Percentiles rank a stretch among this genome's conserved stretches.
phyloP scores from a whole-genome alignment of 768 basidiomycete genomes.

The Russula vinacea region DNA sequence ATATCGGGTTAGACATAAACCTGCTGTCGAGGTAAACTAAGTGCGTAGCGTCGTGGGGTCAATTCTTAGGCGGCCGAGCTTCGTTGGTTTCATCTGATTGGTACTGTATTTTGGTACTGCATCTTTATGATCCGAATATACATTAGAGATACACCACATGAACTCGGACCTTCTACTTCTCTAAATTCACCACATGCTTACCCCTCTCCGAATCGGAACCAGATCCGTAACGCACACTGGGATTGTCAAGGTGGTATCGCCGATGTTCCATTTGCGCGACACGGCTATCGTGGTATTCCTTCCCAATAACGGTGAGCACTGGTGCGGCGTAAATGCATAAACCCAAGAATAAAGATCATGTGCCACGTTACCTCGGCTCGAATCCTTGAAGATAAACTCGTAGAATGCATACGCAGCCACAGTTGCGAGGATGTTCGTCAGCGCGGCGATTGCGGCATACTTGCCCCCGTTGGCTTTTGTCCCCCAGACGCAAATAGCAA shows the following conservation, averaged over 20 bases:
- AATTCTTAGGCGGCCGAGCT: background rate
- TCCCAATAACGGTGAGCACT: slow-evolving; percentile 23
- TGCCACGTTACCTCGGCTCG: slow-evolving; percentile 31
- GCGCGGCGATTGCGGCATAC: slow-evolving; percentile 37
- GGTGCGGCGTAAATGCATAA: background rate
- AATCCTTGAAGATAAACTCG: slow-evolving; percentile 34
- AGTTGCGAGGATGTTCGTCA: slow-evolving; percentile 36
- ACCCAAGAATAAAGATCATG: background rate
- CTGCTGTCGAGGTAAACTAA: background rate
- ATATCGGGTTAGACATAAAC: background rate
- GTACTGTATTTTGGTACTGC: background rate
- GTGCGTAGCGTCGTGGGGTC: background rate
- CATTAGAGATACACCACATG: too few relatives aligned
- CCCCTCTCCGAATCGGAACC: slow-evolving; percentile 17
- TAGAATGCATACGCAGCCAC: slow-evolving; percentile 34
- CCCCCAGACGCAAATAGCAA: slow-evolving; percentile 35
- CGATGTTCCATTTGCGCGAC: slow-evolving; percentile 20
- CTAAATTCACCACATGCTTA: background rate
- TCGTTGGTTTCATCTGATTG: background rate
- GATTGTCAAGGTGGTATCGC: background rate
- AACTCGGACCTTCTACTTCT: background rate
- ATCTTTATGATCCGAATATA: background rate
- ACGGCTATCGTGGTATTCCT: slow-evolving; percentile 9
- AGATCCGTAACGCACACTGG: background rate
- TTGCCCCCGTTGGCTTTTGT: slow-evolving; percentile 33